Evolutionary conservation across 2,329 filamentous ascomycete genomes (phyloP).

Genomic region (Immersiporthe knoxdaviesiana): DNA sequence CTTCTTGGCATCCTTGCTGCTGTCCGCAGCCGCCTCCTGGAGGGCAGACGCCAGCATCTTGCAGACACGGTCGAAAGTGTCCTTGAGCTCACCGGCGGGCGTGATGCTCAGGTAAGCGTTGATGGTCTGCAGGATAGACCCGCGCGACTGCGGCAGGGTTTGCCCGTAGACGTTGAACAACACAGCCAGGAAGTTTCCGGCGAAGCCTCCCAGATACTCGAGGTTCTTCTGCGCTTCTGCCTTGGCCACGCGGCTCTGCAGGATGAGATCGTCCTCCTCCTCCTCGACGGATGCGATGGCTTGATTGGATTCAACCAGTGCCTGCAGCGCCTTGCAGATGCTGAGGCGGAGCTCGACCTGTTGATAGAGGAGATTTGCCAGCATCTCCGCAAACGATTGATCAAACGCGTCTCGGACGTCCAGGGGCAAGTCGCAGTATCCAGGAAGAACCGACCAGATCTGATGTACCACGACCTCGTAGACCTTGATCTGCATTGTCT

Average conservation of each 20-base stretch:
- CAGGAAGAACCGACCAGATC: slow-evolving; percentile 90
- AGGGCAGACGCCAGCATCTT: slow-evolving; percentile 79
- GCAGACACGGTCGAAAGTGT: slow-evolving; percentile 87
- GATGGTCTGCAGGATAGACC: slow-evolving; percentile 89
- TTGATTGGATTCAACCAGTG: slow-evolving; percentile 89
- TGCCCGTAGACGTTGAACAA: slow-evolving; percentile 99
- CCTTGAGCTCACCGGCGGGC: slow-evolving; percentile 74
- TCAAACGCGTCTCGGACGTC: slow-evolving; percentile 80
- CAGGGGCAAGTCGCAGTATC: slow-evolving; percentile 90
- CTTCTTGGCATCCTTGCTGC: slow-evolving; percentile 66
- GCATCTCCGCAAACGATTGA: slow-evolving; percentile 83
- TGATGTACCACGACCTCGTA: slow-evolving; percentile 96
- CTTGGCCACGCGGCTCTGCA: slow-evolving; percentile 79
- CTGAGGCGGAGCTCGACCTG: slow-evolving; percentile 86
- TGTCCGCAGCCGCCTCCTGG: slow-evolving; percentile 51
- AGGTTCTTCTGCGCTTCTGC: slow-evolving; percentile 78
- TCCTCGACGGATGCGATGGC: slow-evolving; percentile 72
- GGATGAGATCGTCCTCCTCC: slow-evolving; percentile 72
- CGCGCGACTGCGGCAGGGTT: slow-evolving; percentile 88
- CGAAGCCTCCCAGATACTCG: slow-evolving; percentile 75
- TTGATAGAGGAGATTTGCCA: slow-evolving; percentile 90
- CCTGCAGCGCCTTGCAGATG: slow-evolving; percentile 83
- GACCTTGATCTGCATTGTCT: slow-evolving; percentile 96
- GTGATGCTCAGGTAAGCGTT: slow-evolving; percentile 93
- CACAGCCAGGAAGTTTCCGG: slow-evolving; percentile 89